Percentiles rank a stretch among this genome's conserved stretches.
Evolutionary conservation across 768 basidiomycete species (phyloP).

Genomic region (Amanita exitialis): DNA sequence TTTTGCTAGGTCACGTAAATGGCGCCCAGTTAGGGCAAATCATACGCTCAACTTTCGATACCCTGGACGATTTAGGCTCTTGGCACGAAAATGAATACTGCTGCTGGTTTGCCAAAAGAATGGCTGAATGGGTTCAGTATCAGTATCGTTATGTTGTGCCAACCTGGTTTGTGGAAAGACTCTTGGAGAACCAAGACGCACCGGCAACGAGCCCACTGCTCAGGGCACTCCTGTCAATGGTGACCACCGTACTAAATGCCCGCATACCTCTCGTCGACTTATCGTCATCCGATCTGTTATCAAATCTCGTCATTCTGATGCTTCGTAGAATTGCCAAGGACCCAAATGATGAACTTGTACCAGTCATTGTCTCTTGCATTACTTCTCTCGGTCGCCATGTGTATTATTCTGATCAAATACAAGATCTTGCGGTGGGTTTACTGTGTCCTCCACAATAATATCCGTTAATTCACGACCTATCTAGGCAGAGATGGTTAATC

Average conservation of each 20-base stretch:
- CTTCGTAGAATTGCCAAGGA: slow-evolving; percentile 59
- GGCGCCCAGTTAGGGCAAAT: slow-evolving; percentile 64
- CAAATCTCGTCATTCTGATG: slow-evolving; percentile 65
- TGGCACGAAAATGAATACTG: slow-evolving; percentile 70
- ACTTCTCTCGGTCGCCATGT: slow-evolving; percentile 82
- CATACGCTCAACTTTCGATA: slow-evolving; percentile 64
- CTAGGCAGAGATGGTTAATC: slow-evolving; percentile 66
- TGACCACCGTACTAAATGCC: slow-evolving; percentile 75
- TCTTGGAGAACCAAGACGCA: slow-evolving; percentile 53
- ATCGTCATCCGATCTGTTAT: slow-evolving; percentile 82
- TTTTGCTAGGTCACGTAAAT: slow-evolving; percentile 67
- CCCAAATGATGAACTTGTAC: slow-evolving; percentile 54
- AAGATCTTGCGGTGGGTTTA: slow-evolving; percentile 62
- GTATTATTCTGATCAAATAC: slow-evolving; percentile 94
- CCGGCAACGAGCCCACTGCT: slow-evolving; percentile 39
- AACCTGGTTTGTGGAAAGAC: slow-evolving; percentile 70
- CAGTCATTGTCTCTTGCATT: slow-evolving; percentile 64
- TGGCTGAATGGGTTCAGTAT: slow-evolving; percentile 84
- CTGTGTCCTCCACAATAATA: background rate
- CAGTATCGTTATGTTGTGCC: slow-evolving; percentile 91
- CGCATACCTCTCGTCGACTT: slow-evolving; percentile 79
- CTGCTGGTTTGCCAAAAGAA: slow-evolving; percentile 71
- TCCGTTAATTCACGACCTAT: background rate
- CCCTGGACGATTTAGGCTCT: slow-evolving; percentile 45
- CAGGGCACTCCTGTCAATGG: slow-evolving; percentile 62